phyloP scores from a whole-genome alignment of 108 stramenopile genomes.

The Cyclotella choctawhatcheeana region DNA sequence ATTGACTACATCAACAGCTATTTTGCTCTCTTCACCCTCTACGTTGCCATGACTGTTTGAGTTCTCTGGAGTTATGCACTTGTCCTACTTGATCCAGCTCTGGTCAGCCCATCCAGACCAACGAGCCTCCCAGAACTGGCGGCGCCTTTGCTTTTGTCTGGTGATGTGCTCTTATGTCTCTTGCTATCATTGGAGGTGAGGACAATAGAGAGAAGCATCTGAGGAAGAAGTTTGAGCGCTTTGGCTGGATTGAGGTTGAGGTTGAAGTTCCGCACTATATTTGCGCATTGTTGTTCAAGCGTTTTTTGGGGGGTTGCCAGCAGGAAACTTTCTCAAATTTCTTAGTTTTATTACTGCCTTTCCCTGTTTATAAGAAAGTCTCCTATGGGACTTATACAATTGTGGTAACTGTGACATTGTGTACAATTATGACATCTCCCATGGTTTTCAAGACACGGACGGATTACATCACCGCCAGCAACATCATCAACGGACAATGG shows the following conservation, averaged over 20 bases:
- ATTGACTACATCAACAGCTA: constrained; percentile 88
- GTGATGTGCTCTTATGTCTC: constrained; percentile 66
- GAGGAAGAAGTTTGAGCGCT: no score
- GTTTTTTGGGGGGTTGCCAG: no score
- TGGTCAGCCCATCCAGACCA: constrained; percentile 73
- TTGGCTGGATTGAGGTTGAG: no score
- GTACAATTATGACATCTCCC: no score
- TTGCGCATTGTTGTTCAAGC: no score
- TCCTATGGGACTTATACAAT: no score
- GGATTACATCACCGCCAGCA: constrained; percentile 75
- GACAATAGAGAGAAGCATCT: no score
- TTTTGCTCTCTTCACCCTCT: constrained; percentile 71
- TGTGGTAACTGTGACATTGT: no score
- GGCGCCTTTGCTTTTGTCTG: constrained; percentile 63
- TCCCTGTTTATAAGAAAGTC: no score
- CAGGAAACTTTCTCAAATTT: no score
- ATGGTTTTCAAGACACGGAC: constrained; percentile 66
- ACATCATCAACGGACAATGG: constrained; percentile 83
- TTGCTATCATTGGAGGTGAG: constrained; percentile 62
- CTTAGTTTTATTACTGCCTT: no score
- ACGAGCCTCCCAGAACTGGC: constrained; percentile 62
- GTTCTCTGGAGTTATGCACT: constrained; percentile 70
- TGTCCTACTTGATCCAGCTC: constrained; percentile 63
- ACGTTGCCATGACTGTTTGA: constrained; percentile 64
- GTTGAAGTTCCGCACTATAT: no score